A percentile compares a stretch with the other conserved stretches of the same genome.
Evolutionary conservation across 192 early-diverging fungal genomes (phyloP).

Genomic region (Geranomyces variabilis): DNA sequence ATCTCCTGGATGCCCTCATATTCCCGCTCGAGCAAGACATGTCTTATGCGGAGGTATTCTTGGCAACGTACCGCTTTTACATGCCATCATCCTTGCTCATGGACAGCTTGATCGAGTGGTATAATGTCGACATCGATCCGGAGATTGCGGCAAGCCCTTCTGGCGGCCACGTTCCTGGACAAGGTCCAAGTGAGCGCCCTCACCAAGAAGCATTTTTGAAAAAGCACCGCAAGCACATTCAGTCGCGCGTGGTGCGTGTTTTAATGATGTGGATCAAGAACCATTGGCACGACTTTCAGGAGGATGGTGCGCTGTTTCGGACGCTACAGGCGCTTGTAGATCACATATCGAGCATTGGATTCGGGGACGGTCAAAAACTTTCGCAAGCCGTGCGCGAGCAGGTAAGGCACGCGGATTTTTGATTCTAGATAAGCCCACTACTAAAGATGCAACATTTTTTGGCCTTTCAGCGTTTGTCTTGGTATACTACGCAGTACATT

Average conservation of each 20-base stretch:
- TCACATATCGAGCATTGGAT: slow-evolving; percentile 41
- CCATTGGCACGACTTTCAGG: slow-evolving; percentile 61
- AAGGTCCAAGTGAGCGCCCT: not conserved
- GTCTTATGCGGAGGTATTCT: slow-evolving; percentile 58
- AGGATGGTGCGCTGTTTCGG: slow-evolving; percentile 33
- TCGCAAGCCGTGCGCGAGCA: slow-evolving; percentile 61
- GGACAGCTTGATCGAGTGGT: slow-evolving; percentile 56
- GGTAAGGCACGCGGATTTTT: slow-evolving; percentile 38
- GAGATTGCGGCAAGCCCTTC: slow-evolving; percentile 16
- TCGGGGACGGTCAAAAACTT: slow-evolving; percentile 60
- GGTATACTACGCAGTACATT: slow-evolving; percentile 60
- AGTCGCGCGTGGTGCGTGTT: slow-evolving; percentile 42
- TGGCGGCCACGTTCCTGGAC: not conserved
- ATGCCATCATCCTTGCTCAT: slow-evolving; percentile 41
- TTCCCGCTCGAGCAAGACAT: slow-evolving; percentile 57
- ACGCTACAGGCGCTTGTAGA: slow-evolving; percentile 53
- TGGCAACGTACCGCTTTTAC: slow-evolving; percentile 59
- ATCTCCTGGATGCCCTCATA: slow-evolving; percentile 53
- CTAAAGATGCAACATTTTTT: slow-evolving; percentile 2
- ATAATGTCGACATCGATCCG: slow-evolving; percentile 54
- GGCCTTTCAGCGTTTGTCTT: slow-evolving; percentile 46
- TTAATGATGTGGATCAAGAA: slow-evolving; percentile 59
- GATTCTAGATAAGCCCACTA: slow-evolving; percentile 24
- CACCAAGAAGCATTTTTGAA: slow-evolving; percentile 36
- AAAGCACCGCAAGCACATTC: slow-evolving; percentile 47